phyloP scores from a whole-genome alignment of 2,329 filamentous ascomycete species.

The Aspergillus tamarii region DNA sequence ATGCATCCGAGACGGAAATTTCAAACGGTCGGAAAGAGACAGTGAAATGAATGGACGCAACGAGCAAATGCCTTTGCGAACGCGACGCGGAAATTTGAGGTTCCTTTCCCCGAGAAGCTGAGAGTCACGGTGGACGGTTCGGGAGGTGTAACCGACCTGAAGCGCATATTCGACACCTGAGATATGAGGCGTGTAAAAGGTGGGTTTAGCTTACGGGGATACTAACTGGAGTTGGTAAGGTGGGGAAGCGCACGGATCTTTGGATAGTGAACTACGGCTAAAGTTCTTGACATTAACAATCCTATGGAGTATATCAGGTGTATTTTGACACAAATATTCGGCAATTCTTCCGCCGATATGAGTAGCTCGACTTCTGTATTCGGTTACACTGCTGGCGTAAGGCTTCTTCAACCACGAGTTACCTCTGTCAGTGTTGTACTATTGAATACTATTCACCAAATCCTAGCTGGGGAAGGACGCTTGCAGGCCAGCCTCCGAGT shows the following conservation, averaged over 20 bases:
- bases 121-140: constrained; percentile 19
- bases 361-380: too few species aligned
- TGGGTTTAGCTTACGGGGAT: not conserved
- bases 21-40: not conserved
- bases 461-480: not conserved
- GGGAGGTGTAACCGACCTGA: constrained; percentile 16
- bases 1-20: constrained; percentile 17
- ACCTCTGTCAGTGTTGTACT: too few species aligned
- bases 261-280: not conserved
- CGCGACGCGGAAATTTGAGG: constrained; percentile 44
- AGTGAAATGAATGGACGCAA: constrained; percentile 2
- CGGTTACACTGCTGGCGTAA: too few species aligned
- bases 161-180: constrained; percentile 27
- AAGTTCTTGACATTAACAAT: not conserved
- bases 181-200: constrained; percentile 15
- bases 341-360: not conserved
- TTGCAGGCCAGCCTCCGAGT: not conserved
- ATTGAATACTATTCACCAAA: too few species aligned
- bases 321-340: not conserved
- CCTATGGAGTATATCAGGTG: too few species aligned
- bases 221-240: too few species aligned
- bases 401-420: too few species aligned
- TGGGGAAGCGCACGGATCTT: not conserved
- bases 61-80: constrained; percentile 18
- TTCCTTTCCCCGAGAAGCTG: constrained; percentile 15